phyloP scores from a whole-genome alignment of 1,284 basidiomycete genomes.

The Fomitopsis pinicola region DNA sequence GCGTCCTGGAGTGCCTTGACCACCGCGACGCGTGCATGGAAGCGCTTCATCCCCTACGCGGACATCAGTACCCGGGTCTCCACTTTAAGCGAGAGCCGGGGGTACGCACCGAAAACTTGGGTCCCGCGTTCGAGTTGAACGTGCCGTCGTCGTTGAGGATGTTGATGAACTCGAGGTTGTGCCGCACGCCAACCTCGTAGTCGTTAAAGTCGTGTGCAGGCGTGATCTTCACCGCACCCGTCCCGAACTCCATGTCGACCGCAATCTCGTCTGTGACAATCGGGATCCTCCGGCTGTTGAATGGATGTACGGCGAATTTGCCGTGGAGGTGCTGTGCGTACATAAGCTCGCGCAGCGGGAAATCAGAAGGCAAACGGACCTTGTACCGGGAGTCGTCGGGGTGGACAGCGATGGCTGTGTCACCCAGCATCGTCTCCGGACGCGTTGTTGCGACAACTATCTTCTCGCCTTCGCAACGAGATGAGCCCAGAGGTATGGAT shows the following conservation, averaged over 20 bases:
- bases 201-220: conserved; percentile 99
- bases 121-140: conserved; percentile 88
- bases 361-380: conserved; percentile 7
- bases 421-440: conserved; percentile 98
- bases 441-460: conserved; percentile 96
- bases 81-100: neutral
- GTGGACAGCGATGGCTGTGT: conserved; percentile 97
- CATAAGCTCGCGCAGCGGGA: neutral
- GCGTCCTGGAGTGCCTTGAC: conserved; percentile 84
- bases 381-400: conserved; percentile 93
- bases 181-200: conserved; percentile 90
- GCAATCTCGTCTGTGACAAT: conserved; percentile 79
- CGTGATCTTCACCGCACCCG: conserved; percentile 99
- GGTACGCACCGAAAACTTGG: conserved; percentile 47
- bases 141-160: conserved; percentile 98
- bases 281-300: conserved; percentile 83
- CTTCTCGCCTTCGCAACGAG: conserved; percentile 63
- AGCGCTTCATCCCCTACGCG: conserved; percentile 91
- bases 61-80: neutral
- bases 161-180: conserved; percentile 92
- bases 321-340: conserved; percentile 75
- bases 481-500: neutral
- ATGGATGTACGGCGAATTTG: conserved; percentile 90
- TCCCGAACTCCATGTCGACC: conserved; percentile 97
- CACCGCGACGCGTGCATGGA: conserved; percentile 87